phyloP scores from a whole-genome alignment of 2,329 filamentous ascomycete species.

The Akanthomyces dipterigenus region DNA sequence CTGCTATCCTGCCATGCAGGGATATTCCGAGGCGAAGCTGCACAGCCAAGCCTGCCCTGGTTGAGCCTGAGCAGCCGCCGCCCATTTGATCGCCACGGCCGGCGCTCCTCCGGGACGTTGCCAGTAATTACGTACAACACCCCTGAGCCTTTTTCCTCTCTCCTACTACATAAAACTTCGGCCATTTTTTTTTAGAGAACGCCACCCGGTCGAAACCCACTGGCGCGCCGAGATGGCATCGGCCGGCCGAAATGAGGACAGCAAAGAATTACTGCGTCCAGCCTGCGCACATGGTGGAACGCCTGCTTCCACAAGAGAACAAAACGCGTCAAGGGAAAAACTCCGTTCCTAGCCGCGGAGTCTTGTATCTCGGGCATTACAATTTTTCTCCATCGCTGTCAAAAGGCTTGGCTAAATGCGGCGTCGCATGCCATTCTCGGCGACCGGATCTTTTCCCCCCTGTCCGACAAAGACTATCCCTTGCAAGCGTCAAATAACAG shows the following conservation, averaged over 20 bases:
- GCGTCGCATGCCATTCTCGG: not conserved
- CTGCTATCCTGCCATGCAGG: not conserved
- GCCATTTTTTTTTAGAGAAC: not conserved
- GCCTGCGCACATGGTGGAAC: not conserved
- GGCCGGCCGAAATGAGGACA: not conserved
- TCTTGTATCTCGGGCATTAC: not conserved
- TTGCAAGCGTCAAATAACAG: not conserved
- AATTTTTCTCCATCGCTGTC: not conserved
- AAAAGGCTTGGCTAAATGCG: not conserved
- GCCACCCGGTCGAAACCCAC: not conserved
- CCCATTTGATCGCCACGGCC: not conserved
- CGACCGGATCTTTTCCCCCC: not conserved
- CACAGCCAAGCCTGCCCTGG: not conserved
- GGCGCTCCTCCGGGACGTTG: not conserved
- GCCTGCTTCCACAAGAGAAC: not conserved
- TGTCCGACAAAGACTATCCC: not conserved
- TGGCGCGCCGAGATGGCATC: not conserved
- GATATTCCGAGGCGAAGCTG: not conserved
- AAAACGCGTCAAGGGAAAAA: not conserved
- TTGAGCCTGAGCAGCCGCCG: not conserved
- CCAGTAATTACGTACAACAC: not conserved
- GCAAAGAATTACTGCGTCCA: not conserved
- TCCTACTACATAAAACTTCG: not conserved
- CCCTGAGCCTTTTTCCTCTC: not conserved
- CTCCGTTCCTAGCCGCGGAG: not conserved